Evolutionary conservation across 2,329 filamentous ascomycete species (phyloP).

Genomic region (Cladophialophora yegresii): DNA sequence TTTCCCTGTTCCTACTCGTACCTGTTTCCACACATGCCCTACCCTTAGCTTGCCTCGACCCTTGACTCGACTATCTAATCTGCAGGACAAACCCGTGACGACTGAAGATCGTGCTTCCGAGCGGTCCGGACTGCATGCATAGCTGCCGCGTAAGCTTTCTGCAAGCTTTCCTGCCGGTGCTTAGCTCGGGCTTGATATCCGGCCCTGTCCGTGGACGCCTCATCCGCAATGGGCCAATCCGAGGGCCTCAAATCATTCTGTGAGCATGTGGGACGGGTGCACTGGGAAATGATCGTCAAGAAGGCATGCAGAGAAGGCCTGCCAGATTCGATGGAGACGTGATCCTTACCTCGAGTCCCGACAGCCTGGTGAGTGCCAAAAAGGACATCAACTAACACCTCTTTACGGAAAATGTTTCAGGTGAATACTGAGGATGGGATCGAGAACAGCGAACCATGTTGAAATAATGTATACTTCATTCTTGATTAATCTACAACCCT

Average conservation of each 20-base stretch:
- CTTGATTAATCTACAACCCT: conserved; percentile 16
- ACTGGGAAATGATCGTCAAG: not conserved
- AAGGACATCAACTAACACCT: not conserved
- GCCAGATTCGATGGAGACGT: not conserved
- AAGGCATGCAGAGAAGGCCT: not conserved
- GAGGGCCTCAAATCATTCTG: conserved; percentile 3
- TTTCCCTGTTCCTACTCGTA: not conserved
- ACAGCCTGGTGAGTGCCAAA: not conserved
- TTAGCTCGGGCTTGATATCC: conserved; percentile 9
- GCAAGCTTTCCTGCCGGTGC: conserved; percentile 6
- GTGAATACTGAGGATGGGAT: not conserved
- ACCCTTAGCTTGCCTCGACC: not conserved
- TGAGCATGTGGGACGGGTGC: conserved; percentile 2
- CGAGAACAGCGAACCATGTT: not conserved
- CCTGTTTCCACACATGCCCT: not conserved
- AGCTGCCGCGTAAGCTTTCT: conserved; percentile 12
- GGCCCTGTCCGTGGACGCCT: not conserved
- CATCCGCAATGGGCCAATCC: not conserved
- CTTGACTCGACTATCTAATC: not conserved
- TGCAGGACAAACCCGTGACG: not conserved
- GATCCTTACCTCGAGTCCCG: not conserved
- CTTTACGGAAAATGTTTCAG: not conserved
- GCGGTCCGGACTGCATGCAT: not conserved
- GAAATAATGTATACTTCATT: not conserved
- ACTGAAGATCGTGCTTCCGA: not conserved